Base-by-base conservation (phyloP, 2,329 filamentous ascomycete genomes). In the Colletotrichum sp. region DNA sequence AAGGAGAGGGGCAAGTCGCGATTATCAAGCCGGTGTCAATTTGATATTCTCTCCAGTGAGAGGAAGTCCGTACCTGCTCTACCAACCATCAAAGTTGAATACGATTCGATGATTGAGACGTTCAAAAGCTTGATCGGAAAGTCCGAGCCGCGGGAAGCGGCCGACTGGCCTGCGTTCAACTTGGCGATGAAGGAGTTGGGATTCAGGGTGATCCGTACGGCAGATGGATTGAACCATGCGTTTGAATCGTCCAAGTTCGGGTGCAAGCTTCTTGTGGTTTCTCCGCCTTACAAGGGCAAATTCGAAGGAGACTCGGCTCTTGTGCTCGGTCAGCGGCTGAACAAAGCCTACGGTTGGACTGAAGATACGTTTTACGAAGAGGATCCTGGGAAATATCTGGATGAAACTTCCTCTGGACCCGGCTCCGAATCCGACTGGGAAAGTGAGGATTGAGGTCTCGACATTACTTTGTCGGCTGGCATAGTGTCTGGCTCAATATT, bases 1-100 rank as follows among this genome's bases (percentile, higher is more conserved):
- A 83, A 79, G 26, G 73, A 85, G 55, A 89, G 89, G 75, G 82
- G 86, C 59, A 90, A 88, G 81, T 88, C 87, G 1, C 85, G 87
- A 0, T 85, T 83, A 5, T 72, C 79, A 0, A 79, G 85, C 30
- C 82, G 84, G 1, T 86, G 84, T 1, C 69, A 80, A 0, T 85
- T 84, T 64, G 82, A 84, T 2, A 82, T 85, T 63, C 71, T 77
- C 8, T 76, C 80, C 6, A 32, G 64, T 0, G 8, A 39, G 0
- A 49, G 78, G 5, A n/a, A 13, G 0, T 3, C 44, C 4, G 15
- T 36, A 2, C 4, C 6, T 26, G 30, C 55, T 0, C 6, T 0
- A 28, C 55, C 21, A 28, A 15, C 55, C 13, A 24, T 21, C 24
- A 4, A 26, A 15, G 5, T 7, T 57, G 0, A 26, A 30, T 24